Base-by-base conservation (phyloP, 805 yeast species). In the Blastobotrys mokoenaii region DNA sequence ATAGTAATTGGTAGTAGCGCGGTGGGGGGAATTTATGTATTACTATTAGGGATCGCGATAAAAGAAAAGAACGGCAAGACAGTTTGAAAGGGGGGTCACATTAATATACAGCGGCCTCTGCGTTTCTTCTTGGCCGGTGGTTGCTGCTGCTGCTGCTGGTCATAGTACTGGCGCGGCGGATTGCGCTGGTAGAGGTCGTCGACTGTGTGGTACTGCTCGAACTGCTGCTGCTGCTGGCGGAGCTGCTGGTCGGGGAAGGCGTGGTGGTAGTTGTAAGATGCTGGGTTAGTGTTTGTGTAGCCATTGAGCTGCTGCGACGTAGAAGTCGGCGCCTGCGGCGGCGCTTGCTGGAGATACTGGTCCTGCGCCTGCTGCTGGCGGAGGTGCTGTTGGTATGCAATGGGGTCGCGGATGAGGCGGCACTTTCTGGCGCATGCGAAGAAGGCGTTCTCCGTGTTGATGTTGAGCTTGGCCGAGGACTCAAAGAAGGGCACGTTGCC, bases 391-490 rank as follows among this genome's bases (percentile, higher is more conserved):
- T 40, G 84, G 90, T 56, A 84, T 81, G 55, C 80, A 74, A 52
- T 85, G 79, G 56, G 82, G 82, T 63, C 84, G 82, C 45, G 93
- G 88, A 48, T 84, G 73, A 18, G 95, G 79, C 69, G 84, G 88
- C 66, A 86, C 68, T 62, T 80, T 79, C 50, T 82, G 79, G 66
- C 69, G 20, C 64, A 58, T 29, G 78, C 80, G 59, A 75, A 79
- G 60, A 86, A 86, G 1, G 93, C 85, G 52, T 76, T 80, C 61
- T 86, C 95, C 39, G 89, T 95, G 58, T 93, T 89, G 55, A 84
- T 77, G 54, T 93, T 83, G 55, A 84, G 86, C 65, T 90, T 93
- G 27, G 98, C 98, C 31, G 93, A 81, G 2, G 97, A 87, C 67
- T 93, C 98, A 58, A 86, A 77, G 61, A 90, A 93, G 9, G 64